Evolutionary conservation across 2,329 filamentous ascomycete species (phyloP).

Genomic region (Colletotrichum zoysiae): DNA sequence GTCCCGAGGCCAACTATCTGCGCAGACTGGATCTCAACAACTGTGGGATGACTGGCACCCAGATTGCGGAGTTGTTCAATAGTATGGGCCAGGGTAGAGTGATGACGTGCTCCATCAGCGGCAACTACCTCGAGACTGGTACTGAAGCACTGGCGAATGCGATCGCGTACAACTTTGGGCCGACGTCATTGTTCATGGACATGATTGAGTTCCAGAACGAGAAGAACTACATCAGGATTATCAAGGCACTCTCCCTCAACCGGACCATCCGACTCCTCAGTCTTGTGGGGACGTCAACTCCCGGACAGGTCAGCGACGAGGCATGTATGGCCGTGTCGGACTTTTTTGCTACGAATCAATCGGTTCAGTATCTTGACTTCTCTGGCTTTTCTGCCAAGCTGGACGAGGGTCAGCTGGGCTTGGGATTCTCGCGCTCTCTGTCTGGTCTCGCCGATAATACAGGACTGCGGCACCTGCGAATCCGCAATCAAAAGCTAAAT

Average conservation of each 20-base stretch:
- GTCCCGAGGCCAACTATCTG: constrained; percentile 55
- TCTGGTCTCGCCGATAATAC: constrained; percentile 60
- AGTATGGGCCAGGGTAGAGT: constrained; percentile 62
- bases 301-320: constrained; percentile 59
- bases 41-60: constrained; percentile 64
- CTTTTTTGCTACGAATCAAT: constrained; percentile 65
- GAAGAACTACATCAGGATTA: constrained; percentile 63
- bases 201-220: constrained; percentile 70
- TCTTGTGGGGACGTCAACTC: constrained; percentile 66
- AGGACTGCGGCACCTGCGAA: constrained; percentile 62
- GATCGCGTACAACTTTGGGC: constrained; percentile 61
- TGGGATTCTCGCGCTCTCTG: constrained; percentile 64
- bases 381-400: constrained; percentile 70
- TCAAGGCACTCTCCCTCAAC: constrained; percentile 64
- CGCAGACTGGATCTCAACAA: constrained; percentile 62
- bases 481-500: constrained; percentile 68
- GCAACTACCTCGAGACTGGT: constrained; percentile 65
- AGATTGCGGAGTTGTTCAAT: constrained; percentile 64
- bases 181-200: constrained; percentile 64
- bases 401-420: constrained; percentile 68
- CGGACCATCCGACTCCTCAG: constrained; percentile 65
- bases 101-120: constrained; percentile 63
- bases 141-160: constrained; percentile 64
- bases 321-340: constrained; percentile 62
- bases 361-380: constrained; percentile 66